Base-by-base conservation (phyloP, 306 rosid species). In the Vigna mungo region DNA sequence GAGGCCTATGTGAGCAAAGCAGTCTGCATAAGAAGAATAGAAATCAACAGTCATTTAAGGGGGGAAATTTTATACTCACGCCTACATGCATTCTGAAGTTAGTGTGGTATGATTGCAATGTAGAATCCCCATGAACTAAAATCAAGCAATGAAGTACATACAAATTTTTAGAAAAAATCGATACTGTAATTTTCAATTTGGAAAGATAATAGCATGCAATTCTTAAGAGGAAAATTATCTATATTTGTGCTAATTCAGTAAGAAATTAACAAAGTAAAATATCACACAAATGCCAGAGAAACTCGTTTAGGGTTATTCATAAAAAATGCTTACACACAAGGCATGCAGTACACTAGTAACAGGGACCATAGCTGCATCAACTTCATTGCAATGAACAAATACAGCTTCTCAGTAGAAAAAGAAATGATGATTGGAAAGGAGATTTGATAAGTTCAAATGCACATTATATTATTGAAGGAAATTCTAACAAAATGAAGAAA, bases 1-100 rank as follows among this genome's bases (percentile, higher is more conserved):
- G 21, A 78, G 41, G 53, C 68, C 83, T 3, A 79, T 2, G 72
- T 85, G 87, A 62, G 97, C 91, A 87, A 90, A 90, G 81, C 94
- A 94, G 77, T 49, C 96, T 94, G 92, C 85, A 87, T 37, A 47
- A 61, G 7, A 18, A 71, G 68, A 80, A 80, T 68, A 78, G 62
- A 56, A 43, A 52, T 79, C 49, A 79, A 54, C 52, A 72, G 36
- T 55, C 51, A 47, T 52, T 51, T 60, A 5, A 77, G 6, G 52
- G 34, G 58, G 51, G 15, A 10, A 25, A 16, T 4, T 36, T 16
- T 37, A n/a, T 21, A 59, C 65, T 21, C 49, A 41, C 5, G 48
- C 71, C 52, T 4, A 68, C 63, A 60, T 0, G 54, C 13, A 30
- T 18, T 63, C 15, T 34, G 9, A 34, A 17, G 63, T 46, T 18